Base-by-base conservation (phyloP, 305 asterid genomes). In the Solanum hybrid region DNA sequence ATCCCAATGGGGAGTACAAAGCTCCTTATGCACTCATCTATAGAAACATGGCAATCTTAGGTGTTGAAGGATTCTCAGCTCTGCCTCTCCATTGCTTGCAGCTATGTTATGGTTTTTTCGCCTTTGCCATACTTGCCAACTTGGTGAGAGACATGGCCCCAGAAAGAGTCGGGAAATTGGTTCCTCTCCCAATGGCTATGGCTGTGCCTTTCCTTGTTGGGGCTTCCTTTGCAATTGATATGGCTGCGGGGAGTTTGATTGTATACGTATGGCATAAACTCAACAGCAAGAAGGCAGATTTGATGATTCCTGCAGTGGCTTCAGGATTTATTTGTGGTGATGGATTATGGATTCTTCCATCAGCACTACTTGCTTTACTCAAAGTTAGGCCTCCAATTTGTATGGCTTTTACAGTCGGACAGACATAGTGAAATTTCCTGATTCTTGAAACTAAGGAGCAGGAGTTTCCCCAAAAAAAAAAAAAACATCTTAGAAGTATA, bases 131-230 rank as follows among this genome's bases (percentile, higher is more conserved):
- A 9, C 10, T 88, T 78, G 92, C 92, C 22, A 96, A 96, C 90
- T 73, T 96, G 72, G 10, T 87, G 79, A 95, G 97, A 87, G 99
- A 95, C 17, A 4, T 76, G 1, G 17, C 71, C 88, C 97, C 98
- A 0, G 34, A 85, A 89, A 91, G 72, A 91, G 6, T 91, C 2
- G 95, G 97, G 90, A 93, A 90, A 78, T 89, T 95, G 92, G 85
- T 95, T 14, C 98, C 99, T 0, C 95, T 96, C 27, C 98, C 99
- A 12, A 96, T 96, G 98, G 98, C 98, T 6, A 97, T 97, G 98
- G 98, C 98, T 1, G 98, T 94, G 90, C 98, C 98, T 7, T 97
- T 97, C 86, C 93, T 96, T 1, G 98, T 95, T 66, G 98, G 98
- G 10, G 99, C 95, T 16, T 93, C 94, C 72, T 97, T 97, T 85